Base-by-base conservation (phyloP, 306 rosid species). In the Datisca glomerata region DNA sequence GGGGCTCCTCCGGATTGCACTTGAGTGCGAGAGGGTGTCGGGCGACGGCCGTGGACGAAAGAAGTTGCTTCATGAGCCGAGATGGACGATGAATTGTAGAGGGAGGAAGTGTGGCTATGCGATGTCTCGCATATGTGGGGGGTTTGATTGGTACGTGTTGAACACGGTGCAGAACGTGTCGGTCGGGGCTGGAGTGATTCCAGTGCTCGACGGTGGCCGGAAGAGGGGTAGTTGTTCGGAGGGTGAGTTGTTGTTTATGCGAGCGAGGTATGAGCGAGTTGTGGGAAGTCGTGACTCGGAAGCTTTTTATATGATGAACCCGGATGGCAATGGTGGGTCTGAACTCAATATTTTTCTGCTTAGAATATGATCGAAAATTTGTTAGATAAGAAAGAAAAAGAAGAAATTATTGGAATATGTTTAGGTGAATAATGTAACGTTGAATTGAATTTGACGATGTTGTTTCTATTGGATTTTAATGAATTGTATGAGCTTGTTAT, bases 201-300 rank as follows among this genome's bases (percentile, higher is more conserved):
- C 96, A 19, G 34, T 68, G 51, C 49, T 73, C 32, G 94, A 78
- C 4, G 73, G 73, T 19, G 69, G 67, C 2, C 36, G 17, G 4
- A 49, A 64, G 17, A 51, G 63, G 2, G 34, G 68, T 1, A 53
- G 63, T n/a, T n/a, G n/a, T 39, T 52, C 82, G 4, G 93, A 86
- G 53, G 94, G 93, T 1, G 96, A 86, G 82, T 65, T 82, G 73
- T 74, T 86, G 55, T 86, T 81, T 13, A 86, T 86, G 96, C 76
- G 96, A 43, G 96, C 96, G 0, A 58, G 69, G 61, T 86, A 78
- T 43, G 96, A 86, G 41, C 72, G 96, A 65, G 96, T 86, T 9
- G 87, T 86, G n/a, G 96, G 96, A 12, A 79, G 94, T 62, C 86
- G 93, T 55, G 94, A 86, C 80, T 82, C 96, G 59, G 94, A 86